Conservation (phyloP, 257 asterid genomes). For the Fraxinus quadrangulata region DNA sequence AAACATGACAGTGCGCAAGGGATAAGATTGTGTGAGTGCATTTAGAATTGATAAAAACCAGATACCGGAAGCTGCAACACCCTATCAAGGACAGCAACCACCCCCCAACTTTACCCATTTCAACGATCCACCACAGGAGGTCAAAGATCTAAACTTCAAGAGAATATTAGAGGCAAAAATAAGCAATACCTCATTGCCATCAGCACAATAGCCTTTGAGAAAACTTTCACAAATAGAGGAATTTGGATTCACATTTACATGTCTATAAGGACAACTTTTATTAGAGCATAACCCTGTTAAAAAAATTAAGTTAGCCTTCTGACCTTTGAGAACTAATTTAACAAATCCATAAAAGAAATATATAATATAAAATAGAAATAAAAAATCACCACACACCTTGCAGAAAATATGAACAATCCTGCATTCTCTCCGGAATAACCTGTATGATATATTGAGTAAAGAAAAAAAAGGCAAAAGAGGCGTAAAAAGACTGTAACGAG, state of each 20-base stretch:
- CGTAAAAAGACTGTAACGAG: conserved; percentile 12
- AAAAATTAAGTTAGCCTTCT: conserved; percentile 35
- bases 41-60: not conserved
- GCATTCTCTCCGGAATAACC: conserved; percentile 98
- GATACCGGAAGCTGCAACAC: not conserved
- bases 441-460: conserved; percentile 34
- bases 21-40: not conserved
- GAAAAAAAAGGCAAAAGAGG: conserved; percentile 24
- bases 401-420: conserved; percentile 91
- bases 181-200: conserved; percentile 84
- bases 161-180: conserved; percentile 27
- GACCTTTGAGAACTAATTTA: conserved; percentile 1
- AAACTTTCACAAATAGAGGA: conserved; percentile 78
- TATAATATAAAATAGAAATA: too few relatives aligned
- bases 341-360: not conserved
- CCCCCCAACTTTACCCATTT: not conserved
- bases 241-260: conserved; percentile 72
- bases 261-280: conserved; percentile 91
- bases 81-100: not conserved
- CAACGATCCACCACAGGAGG: conserved; percentile 2
- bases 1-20: not conserved
- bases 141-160: conserved; percentile 13
- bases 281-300: conserved; percentile 84
- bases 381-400: conserved; percentile 55
- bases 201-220: conserved; percentile 91